Conservation (phyloP, 169 alveolate species). For the Plasmodium blacklocki region DNA sequence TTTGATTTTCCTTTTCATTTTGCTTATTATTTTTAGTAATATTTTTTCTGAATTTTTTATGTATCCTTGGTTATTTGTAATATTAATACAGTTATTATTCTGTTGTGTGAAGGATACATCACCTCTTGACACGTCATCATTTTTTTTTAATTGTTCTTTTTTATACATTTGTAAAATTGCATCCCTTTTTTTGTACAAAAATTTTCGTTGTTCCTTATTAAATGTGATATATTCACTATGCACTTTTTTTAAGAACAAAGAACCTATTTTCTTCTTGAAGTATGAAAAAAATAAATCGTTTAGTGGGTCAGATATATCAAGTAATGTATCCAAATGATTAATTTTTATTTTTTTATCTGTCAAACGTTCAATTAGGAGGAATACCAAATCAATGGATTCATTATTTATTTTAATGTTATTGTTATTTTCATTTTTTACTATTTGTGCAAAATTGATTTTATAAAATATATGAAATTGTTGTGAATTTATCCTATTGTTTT, state of each 20-base stretch:
- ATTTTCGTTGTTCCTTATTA: constrained; percentile 35
- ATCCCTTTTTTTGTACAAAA: constrained; percentile 18
- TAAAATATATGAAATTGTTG: constrained; percentile 16
- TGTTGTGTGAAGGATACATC: not conserved
- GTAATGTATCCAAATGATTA: not conserved
- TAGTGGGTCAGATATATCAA: constrained; percentile 18
- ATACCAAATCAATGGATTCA: constrained; percentile 13
- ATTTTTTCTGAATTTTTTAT: constrained; percentile 5
- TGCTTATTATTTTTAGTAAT: constrained; percentile 33
- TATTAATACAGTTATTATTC: not conserved
- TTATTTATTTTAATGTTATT: too few relatives aligned
- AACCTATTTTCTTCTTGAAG: constrained; percentile 20
- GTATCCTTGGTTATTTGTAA: too few relatives aligned
- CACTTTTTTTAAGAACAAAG: constrained; percentile 17
- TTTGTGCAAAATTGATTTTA: constrained; percentile 11
- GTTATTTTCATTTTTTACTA: not conserved
- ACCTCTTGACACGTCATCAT: not conserved
- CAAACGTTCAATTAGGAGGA: constrained; percentile 13
- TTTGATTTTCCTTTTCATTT: constrained; percentile 31
- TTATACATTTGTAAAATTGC: not conserved
- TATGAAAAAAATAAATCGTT: constrained; percentile 6
- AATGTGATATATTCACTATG: constrained; percentile 32
- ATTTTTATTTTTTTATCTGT: constrained; percentile 19
- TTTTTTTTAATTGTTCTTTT: not conserved
- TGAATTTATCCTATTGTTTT: constrained; percentile 5